Percentiles rank a stretch among this genome's conserved stretches.
phyloP scores from a whole-genome alignment of 192 early-diverging fungal species.

The Coemansia sp. region DNA sequence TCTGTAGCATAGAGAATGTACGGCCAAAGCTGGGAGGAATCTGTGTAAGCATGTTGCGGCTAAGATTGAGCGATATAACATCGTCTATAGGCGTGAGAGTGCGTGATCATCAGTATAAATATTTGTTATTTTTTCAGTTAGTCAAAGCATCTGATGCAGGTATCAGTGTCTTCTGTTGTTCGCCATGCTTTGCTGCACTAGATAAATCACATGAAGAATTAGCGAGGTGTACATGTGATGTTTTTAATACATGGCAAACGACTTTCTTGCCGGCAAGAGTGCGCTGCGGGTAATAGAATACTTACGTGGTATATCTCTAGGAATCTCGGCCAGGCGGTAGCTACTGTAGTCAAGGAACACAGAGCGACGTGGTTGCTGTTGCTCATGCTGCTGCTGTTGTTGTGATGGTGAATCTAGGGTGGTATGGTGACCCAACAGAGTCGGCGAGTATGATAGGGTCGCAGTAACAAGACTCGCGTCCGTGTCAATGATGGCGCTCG shows the following conservation, averaged over 20 bases:
- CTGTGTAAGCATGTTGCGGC: constrained; percentile 30
- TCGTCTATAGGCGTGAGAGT: constrained; percentile 16
- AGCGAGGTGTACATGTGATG: too few relatives aligned
- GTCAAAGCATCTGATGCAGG: too few relatives aligned
- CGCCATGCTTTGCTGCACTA: too few relatives aligned
- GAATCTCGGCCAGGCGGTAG: constrained; percentile 16
- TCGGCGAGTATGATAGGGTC: too few relatives aligned
- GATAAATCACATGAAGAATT: too few relatives aligned
- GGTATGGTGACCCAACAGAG: not conserved
- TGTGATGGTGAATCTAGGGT: not conserved
- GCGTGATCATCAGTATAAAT: too few relatives aligned
- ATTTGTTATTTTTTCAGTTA: too few relatives aligned
- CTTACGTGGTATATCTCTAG: constrained; percentile 37
- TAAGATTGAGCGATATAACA: constrained; percentile 23
- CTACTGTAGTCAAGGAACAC: constrained; percentile 20
- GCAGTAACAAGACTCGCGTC: too few relatives aligned
- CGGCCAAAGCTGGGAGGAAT: constrained; percentile 40
- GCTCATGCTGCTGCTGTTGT: not conserved
- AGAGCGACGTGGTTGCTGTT: constrained; percentile 6
- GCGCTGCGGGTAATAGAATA: too few relatives aligned
- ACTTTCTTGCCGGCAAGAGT: not conserved
- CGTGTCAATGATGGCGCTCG: too few relatives aligned
- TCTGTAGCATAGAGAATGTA: constrained; percentile 25
- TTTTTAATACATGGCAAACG: not conserved
- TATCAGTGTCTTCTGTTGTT: too few relatives aligned